These are phyloP conservation scores for Inosperma sp. DNA, from an alignment of 768 basidiomycete genomes.

Conservation along the genomic window DNA sequence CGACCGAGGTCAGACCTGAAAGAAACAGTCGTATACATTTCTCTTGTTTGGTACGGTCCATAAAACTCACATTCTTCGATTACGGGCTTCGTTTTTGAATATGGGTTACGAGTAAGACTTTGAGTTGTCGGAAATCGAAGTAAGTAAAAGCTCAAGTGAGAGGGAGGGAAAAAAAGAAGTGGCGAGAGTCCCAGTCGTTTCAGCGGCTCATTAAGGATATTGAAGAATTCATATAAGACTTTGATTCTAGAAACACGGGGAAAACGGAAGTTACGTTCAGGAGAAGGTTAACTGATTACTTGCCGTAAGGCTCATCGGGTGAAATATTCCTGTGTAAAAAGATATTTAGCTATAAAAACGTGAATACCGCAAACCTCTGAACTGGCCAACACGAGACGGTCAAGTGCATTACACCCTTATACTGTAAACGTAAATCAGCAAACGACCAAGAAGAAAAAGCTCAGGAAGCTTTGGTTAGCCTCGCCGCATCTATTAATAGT, in stretches of 20 bases:
- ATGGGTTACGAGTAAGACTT: constrained; percentile 7
- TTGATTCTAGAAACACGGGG: constrained; percentile 28
- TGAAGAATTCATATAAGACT: constrained; percentile 26
- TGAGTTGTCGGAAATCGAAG: constrained; percentile 17
- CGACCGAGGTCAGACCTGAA: constrained; percentile 11
- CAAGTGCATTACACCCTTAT: too few relatives aligned
- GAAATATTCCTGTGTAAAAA: not conserved
- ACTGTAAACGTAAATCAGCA: too few relatives aligned
- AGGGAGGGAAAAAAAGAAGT: constrained; percentile 21
- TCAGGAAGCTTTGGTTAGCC: too few relatives aligned
- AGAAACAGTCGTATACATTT: constrained; percentile 9
- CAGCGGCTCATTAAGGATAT: constrained; percentile 7
- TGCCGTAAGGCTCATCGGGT: not conserved
- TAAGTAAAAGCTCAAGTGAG: constrained; percentile 17
- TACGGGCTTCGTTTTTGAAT: constrained; percentile 7
- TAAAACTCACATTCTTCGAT: constrained; percentile 11
- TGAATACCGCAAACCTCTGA: too few relatives aligned
- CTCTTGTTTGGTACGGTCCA: constrained; percentile 11
- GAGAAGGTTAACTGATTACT: constrained; percentile 16
- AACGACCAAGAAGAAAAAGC: too few relatives aligned
- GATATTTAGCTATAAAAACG: not conserved
- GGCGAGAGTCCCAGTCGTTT: constrained; percentile 8
- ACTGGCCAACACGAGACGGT: too few relatives aligned
- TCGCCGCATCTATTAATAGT: not conserved
- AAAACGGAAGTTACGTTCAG: constrained; percentile 26